Base-by-base conservation (phyloP, 169 alveolate genomes). In the Babesia gibsoni region DNA sequence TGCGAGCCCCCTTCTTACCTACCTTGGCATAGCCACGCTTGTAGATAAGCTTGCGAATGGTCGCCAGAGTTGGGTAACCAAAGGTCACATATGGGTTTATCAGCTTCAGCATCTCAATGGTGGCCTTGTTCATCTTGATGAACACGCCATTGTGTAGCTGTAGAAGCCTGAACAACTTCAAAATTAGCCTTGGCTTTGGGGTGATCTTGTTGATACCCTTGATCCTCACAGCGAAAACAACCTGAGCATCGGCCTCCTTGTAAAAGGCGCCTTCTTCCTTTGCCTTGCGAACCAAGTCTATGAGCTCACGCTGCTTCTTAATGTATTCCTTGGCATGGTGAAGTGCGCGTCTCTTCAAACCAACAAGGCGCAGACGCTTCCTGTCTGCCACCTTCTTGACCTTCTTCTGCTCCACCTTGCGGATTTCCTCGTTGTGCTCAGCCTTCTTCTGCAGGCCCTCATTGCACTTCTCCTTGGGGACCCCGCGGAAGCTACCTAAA, bases 61-160 rank as follows among this genome's bases (percentile, higher is more conserved):
- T 95, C 61, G 94, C 83, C 68, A 96, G 86, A 53, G 95, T 83
- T 53, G 99, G 99, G 83, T 96, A 97, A 32, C 99, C 99, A 84
- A 90, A 98, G 58, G 99, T 95, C 69, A 97, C 94, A 88, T 89
- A 97, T 32, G 99, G 99, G 81, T 92, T 96, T 45, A 97, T 93
- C 49, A 91, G 91, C 91, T 95, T 95, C 75, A 97, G 90, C 99
- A 97, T 97, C 82, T 96, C 96, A 72, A 90, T 86, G 25, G 99
- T 96, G 33, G 99, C 99, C 88, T 96, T 97, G 95, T 97, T 98
- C 46, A 94, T 89, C 83, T 92, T 95, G 35, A 96, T 91, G 95
- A 98, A 96, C 49, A 94, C 98, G 14, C 97, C 99, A 92, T 97
- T 98, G 96, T 98, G 98, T 78, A 98, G 83, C 94, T 98, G 99